Conservation (phyloP, 2,329 filamentous ascomycete genomes). For the Thelonectria olida region DNA sequence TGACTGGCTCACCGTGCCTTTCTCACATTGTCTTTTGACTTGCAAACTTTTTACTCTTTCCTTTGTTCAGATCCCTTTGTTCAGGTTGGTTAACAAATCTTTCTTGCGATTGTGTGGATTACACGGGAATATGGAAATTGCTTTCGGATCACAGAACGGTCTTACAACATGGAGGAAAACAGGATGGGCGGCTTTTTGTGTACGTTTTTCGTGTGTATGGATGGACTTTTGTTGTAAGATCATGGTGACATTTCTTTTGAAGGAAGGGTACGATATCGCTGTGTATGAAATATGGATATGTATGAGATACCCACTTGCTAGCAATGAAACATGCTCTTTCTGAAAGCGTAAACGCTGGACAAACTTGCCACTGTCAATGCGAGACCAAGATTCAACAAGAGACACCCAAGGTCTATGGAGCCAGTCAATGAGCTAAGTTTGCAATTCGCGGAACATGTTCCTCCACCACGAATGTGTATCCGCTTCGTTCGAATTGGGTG, state of each 20-base stretch:
- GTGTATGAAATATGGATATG: slow-evolving; percentile 12
- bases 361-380: neutral
- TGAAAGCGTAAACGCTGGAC: neutral
- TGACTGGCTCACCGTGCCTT: slow-evolving; percentile 8
- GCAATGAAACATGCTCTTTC: neutral
- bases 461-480: slow-evolving; percentile 41
- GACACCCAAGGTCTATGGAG: too few species aligned
- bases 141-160: slow-evolving; percentile 30
- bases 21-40: neutral
- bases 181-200: slow-evolving; percentile 13
- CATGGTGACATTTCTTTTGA: slow-evolving; percentile 16
- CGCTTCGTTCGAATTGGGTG: slow-evolving; percentile 33
- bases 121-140: slow-evolving; percentile 5
- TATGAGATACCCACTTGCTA: slow-evolving; percentile 15
- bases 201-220: slow-evolving; percentile 18
- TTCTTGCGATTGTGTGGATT: slow-evolving; percentile 1
- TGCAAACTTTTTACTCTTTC: neutral
- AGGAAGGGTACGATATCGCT: slow-evolving; percentile 17
- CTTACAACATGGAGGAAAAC: slow-evolving; percentile 15
- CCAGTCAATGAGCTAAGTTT: slow-evolving; percentile 31
- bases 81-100: slow-evolving; percentile 13
- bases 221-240: slow-evolving; percentile 15
- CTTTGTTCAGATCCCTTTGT: neutral
- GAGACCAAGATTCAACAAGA: neutral
- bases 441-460: slow-evolving; percentile 42